Percentiles rank a stretch among this genome's conserved stretches.
phyloP scores from a whole-genome alignment of 169 alveolate species.

The Babesia sp. region DNA sequence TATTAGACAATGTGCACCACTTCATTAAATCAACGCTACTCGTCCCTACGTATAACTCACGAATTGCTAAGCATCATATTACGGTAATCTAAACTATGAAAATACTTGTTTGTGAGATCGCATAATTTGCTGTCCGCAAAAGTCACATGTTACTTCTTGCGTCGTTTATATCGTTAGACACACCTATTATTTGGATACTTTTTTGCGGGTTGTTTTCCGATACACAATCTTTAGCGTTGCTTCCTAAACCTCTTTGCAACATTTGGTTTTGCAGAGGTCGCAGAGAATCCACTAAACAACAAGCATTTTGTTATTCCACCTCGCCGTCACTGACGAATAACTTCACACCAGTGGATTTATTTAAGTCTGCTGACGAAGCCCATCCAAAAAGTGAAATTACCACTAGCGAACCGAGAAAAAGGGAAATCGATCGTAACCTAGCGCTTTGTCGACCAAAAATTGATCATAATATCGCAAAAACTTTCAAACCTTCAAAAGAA shows the following conservation, averaged over 20 bases:
- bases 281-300: background rate
- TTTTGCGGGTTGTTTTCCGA: background rate
- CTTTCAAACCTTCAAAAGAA: background rate
- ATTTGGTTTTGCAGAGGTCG: background rate
- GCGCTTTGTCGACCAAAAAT: conserved; percentile 1
- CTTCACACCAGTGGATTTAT: background rate
- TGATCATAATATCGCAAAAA: background rate
- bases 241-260: background rate
- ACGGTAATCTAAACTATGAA: background rate
- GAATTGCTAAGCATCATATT: background rate
- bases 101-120: background rate
- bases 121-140: background rate
- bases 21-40: background rate
- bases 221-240: background rate
- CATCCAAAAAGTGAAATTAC: background rate
- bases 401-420: background rate
- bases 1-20: background rate
- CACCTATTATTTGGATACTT: background rate
- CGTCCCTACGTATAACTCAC: background rate
- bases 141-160: conserved; percentile 13
- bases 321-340: background rate
- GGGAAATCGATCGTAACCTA: conserved; percentile 2
- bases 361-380: background rate
- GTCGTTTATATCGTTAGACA: background rate
- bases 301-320: background rate